Evolutionary conservation across 2,329 filamentous ascomycete species (phyloP), one percentile per base, ranked within the genome.

Genomic region (Diaporthe sp.): DNA sequence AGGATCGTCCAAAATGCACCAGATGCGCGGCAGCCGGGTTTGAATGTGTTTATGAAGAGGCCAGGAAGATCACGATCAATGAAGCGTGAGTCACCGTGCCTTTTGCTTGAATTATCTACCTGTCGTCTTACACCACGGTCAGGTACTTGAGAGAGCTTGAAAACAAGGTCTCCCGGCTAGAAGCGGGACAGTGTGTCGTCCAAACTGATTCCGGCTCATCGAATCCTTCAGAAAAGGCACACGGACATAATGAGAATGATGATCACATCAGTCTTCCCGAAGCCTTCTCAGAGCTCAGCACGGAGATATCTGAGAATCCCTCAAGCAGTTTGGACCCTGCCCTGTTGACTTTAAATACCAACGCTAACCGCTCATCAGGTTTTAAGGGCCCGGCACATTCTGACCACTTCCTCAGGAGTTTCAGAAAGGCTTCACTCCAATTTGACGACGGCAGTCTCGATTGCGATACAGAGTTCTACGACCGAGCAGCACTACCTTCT

Each of bases 321-420:
- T 72, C 71, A 10, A 74, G 68, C n/a, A 75, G 77, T 74, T 61
- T 19, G 72, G 17, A n/a, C 3, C 30, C 61, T n/a, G 22, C 6
- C 44, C 61, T 9, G 42, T 19, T 17, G 12, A 25, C 68, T 12
- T 30, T 19, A 7, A 17, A 25, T 12, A 8, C 12, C 13, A 17
- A 50, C 22, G 17, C 66, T 70, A 17, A 72, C 8, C 9, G 3
- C 12, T 3, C 22, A 1, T 17, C 63, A 82, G 81, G 77, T 70
- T 83, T 83, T 75, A 82, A 82, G 72, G 83, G 83, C 9, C 82
- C 83, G 0, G 83, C 82, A 0, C 82, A 83, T 4, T 83, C 84
- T 1, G 83, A 85, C 76, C 81, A 80, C 55, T 84, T 85, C 58
- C 78, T 85, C 25, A 79, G 80, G n/a, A 82, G 80, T 47, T 81